Base-by-base conservation (phyloP, 768 basidiomycete species). In the Candolleomyces efflorescens region DNA sequence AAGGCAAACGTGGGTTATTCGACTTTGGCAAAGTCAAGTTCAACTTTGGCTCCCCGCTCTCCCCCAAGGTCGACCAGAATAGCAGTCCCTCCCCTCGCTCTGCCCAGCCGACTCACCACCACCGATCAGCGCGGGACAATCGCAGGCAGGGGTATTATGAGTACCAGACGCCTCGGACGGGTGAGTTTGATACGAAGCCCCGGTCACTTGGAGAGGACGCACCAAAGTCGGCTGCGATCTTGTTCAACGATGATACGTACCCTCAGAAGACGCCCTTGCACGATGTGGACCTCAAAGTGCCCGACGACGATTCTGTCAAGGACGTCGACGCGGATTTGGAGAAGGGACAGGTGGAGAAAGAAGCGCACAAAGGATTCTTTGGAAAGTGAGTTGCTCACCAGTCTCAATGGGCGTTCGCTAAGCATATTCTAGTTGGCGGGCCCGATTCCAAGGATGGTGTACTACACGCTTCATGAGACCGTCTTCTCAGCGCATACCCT, bases 111-210 rank as follows among this genome's bases (percentile, higher is more conserved):
- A 11, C 32, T 2, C 32, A 32, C n/a, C n/a, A n/a, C n/a, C n/a
- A n/a, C 32, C 32, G 32, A 32, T 32, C 32, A 32, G 32, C 53
- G 43, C 45, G 38, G 39, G 58, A 54, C 38, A 54, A 43, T 23
- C 17, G 58, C 5, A 43, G 53, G n/a, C 41, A 53, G 5, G 58
- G 58, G 10, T 59, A 47, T 23, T 59, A 58, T 18, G 57, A 58
- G 26, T 58, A 58, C 44, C 37, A 53, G 36, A 58, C 57, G 7
- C 57, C 57, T 4, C 6, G 18, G 2, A 48, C 50, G 17, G n/a
- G 18, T 44, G 41, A 58, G 20, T 59, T 59, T 18, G 58, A 59
- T 24, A 4, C 23, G 17, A 56, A 32, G 55, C 48, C 18, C 17
- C 23, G 22, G 2, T 17, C 32, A 22, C 17, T 44, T 15, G 43